These are phyloP conservation scores for Fonsecaea monophora DNA, from an alignment of 2,329 filamentous ascomycete species.

Conservation along the genomic window DNA sequence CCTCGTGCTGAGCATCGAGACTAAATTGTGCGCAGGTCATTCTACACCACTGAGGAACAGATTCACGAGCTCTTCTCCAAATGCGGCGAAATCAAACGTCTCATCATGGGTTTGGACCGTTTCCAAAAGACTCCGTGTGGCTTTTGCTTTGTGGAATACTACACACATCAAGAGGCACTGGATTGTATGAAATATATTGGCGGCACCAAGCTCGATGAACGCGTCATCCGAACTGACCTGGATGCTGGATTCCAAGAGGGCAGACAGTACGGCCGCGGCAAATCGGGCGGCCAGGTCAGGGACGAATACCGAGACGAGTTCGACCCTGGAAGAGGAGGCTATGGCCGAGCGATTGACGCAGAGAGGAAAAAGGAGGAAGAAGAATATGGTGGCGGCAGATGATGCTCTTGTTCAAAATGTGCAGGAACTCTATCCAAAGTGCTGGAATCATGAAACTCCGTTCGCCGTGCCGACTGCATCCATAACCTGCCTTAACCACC, in stretches of 20 bases:
- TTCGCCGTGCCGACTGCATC: slow-evolving; percentile 45
- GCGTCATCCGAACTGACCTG: slow-evolving; percentile 91
- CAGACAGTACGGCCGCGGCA: slow-evolving; percentile 92
- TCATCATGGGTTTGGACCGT: slow-evolving; percentile 96
- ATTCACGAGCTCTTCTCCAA: slow-evolving; percentile 97
- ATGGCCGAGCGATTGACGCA: slow-evolving; percentile 77
- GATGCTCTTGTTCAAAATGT: slow-evolving; percentile 10
- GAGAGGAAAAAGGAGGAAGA: slow-evolving; percentile 66
- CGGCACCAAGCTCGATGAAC: slow-evolving; percentile 96
- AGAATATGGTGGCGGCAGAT: slow-evolving; percentile 61
- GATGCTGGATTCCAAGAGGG: slow-evolving; percentile 97
- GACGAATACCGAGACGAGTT: slow-evolving; percentile 98
- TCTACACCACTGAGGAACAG: slow-evolving; percentile 98
- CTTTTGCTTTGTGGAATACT: slow-evolving; percentile 99
- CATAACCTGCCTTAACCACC: slow-evolving; percentile 83
- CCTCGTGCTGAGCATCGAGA: slow-evolving; percentile 11
- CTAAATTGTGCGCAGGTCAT: slow-evolving; percentile 66
- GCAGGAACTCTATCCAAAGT: neutral
- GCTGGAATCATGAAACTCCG: slow-evolving; percentile 11
- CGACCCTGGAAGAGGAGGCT: slow-evolving; percentile 90
- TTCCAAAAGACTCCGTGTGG: slow-evolving; percentile 98
- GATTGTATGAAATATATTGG: slow-evolving; percentile 99
- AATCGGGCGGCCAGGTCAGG: slow-evolving; percentile 93
- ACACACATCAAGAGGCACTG: slow-evolving; percentile 93
- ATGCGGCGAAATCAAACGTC: slow-evolving; percentile 93